Evolutionary conservation across 2,329 filamentous ascomycete species (phyloP), one percentile per base, ranked within the genome.

Genomic region (Hymenoscyphus salicellus): DNA sequence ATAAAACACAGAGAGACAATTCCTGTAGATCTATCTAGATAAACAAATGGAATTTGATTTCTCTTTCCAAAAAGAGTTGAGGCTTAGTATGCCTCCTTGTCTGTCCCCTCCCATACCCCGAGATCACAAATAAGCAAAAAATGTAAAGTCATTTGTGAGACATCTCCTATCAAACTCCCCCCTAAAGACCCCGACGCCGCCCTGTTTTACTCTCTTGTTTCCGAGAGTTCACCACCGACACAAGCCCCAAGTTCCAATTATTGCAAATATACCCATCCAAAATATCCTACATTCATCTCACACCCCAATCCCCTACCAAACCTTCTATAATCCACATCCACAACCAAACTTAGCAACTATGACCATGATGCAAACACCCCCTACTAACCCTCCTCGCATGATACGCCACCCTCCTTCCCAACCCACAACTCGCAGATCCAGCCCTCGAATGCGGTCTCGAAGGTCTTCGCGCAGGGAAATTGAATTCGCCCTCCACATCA

Each of bases 371-470:
- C 41, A 63, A 38, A 33, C 57, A 60, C 5, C 69, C 66, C 46
- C 66, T 69, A 52, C 72, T 73, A 23, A 71, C 64, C 41, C 67
- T 72, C 58, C 69, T 69, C 11, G 71, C 72, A 66, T 73, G 72
- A 52, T 68, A 63, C 10, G 68, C 66, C 26, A 72, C 66, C 38
- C 63, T 67, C 49, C 67, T 66, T 1, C 69, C 70, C 8, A 72
- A 49, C 5, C 70, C 70, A 61, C 68, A 72, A 5, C 68, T 66
- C 55, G 68, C 63, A 36, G 66, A 70, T 16, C 62, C 68, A 38
- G 66, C 64, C 58, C 69, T 65, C 3, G 70, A 68, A 38, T 65
- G 64, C 4, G 69, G 64, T 14, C 64, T 36, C 14, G 61, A 26
- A 61, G 64, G 23, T 58, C 58, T 63, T 23, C 60, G 56, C 8